Evolutionary conservation across 345 rosid genomes (phyloP), one percentile per base, ranked within the genome.

Genomic region (Viola odorata): DNA sequence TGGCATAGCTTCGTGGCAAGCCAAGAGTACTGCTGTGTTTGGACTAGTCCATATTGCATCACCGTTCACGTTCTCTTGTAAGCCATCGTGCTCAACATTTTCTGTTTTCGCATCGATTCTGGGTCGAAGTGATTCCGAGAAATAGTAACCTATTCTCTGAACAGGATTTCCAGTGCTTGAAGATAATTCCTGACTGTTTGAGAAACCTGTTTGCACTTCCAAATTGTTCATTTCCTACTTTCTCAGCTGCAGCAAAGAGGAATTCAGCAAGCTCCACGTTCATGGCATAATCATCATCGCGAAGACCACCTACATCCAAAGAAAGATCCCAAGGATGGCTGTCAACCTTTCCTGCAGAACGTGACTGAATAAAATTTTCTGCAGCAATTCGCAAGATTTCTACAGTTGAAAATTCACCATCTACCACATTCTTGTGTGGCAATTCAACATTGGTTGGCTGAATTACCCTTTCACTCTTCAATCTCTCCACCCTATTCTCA

Each of bases 1-100:
- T 3, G 90, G 85, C 17, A 77, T 32, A 54, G 55, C 66, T 62
- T 17, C 47, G 14, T 65, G 61, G 57, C 51, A 78, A 1, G 82
- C 82, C n/a, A 77, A n/a, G 45, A 42, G 11, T n/a, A 37, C 3
- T 41, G 63, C 23, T 0, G 60, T 39, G 37, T 17, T 75, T 0
- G 56, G 13, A 5, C 38, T 53, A 76, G 57, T 72, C 37, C 32
- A 23, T 23, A 47, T 49, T 12, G 50, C 62, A 17, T 55, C 41
- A 54, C 45, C 60, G 1, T 7, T 7, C 7, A 11, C 15, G 8
- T 16, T 6, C 6, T 14, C 59, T 47, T 44, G n/a, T 55, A 37
- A 32, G 8, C 6, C 41, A 4, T 4, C 16, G 14, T 44, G 12
- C 16, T 40, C 16, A 13, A 12, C 10, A 12, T 15, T 57, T 16